These are phyloP conservation scores for Dissophora ornata DNA, from an alignment of 192 early-diverging fungal genomes.

Conservation along the genomic window DNA sequence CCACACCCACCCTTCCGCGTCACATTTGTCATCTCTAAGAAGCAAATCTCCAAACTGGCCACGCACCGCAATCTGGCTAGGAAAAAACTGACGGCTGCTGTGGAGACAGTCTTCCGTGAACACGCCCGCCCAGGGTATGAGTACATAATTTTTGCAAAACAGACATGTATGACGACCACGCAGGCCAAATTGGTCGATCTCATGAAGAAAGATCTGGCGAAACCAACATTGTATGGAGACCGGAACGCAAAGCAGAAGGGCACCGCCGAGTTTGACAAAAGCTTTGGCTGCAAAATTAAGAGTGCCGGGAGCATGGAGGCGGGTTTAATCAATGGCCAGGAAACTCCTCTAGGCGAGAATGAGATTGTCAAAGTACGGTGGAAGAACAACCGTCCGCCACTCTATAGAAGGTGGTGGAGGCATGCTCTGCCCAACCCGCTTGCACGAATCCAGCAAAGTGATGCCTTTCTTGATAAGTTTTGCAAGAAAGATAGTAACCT, in stretches of 20 bases:
- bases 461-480: slow-evolving; percentile 21
- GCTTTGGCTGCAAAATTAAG: too few relatives aligned
- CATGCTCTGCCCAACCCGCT: slow-evolving; percentile 38
- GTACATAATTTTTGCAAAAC: slow-evolving; percentile 39
- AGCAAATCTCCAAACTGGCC: slow-evolving; percentile 29
- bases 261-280: too few relatives aligned
- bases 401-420: slow-evolving; percentile 20
- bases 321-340: too few relatives aligned
- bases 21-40: slow-evolving; percentile 32
- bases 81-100: slow-evolving; percentile 40
- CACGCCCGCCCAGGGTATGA: slow-evolving; percentile 43
- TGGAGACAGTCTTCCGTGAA: slow-evolving; percentile 26
- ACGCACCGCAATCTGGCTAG: slow-evolving; percentile 21
- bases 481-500: slow-evolving; percentile 5
- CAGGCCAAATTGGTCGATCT: slow-evolving; percentile 19
- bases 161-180: slow-evolving; percentile 10
- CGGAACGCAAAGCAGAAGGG: not conserved
- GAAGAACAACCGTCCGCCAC: slow-evolving; percentile 44
- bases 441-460: slow-evolving; percentile 22
- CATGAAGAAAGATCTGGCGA: slow-evolving; percentile 7
- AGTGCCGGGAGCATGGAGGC: too few relatives aligned
- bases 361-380: slow-evolving; percentile 12
- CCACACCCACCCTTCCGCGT: slow-evolving; percentile 41
- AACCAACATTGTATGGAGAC: slow-evolving; percentile 22
- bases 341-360: too few relatives aligned